A percentile compares a stretch with the other conserved stretches of the same genome.
These are phyloP conservation scores for Diplogelasinospora grovesii DNA, from an alignment of 495 filamentous ascomycete species.

Conservation along the genomic window DNA sequence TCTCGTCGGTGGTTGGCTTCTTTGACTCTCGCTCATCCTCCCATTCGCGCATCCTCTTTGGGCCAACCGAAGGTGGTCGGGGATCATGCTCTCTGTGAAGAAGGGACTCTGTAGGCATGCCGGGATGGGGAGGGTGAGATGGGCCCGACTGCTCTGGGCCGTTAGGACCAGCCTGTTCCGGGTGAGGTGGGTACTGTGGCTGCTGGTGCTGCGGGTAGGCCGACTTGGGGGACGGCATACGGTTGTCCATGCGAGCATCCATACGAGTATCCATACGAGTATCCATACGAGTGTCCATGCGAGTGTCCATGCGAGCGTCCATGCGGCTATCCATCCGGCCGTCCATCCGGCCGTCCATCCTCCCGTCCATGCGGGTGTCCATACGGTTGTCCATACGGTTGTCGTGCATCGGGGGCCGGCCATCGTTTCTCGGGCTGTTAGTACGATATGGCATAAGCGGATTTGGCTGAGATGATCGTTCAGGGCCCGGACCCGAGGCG, in stretches of 20 bases:
- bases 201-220: conserved; percentile 73
- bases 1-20: conserved; percentile 84
- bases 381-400: too few species aligned
- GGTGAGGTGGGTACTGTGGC: conserved; percentile 65
- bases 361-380: neutral
- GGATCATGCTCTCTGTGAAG: conserved; percentile 64
- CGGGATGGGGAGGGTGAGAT: conserved; percentile 62
- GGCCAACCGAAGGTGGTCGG: conserved; percentile 67
- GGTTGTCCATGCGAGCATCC: conserved; percentile 74
- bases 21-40: conserved; percentile 75
- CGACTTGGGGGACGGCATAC: conserved; percentile 75
- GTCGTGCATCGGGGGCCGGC: conserved; percentile 66
- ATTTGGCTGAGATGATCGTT: conserved; percentile 55
- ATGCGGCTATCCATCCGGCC: neutral
- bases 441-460: conserved; percentile 69
- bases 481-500: conserved; percentile 16
- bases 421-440: conserved; percentile 74
- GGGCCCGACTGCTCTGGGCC: conserved; percentile 73
- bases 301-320: conserved; percentile 47
- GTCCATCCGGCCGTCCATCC: conserved; percentile 59
- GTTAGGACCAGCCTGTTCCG: conserved; percentile 49
- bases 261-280: neutral
- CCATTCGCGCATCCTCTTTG: conserved; percentile 87
- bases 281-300: conserved; percentile 60
- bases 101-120: conserved; percentile 64